Evolutionary conservation across 164 flowering plant species (phyloP), one percentile per base, ranked within the genome.

Genomic region (Nelumbo lutea): DNA sequence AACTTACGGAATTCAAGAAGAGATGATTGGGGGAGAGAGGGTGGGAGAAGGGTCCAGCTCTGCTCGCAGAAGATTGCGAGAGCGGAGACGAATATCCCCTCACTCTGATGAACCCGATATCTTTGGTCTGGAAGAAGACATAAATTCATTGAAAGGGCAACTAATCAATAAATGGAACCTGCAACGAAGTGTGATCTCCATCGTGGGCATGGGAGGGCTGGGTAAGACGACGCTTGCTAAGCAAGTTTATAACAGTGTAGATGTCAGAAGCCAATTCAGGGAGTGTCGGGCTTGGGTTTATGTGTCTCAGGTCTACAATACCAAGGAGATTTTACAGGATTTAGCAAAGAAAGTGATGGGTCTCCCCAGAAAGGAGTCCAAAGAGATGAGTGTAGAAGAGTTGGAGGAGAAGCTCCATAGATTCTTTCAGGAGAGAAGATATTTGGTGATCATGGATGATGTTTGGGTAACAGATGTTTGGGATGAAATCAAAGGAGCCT

Each of bases 221-320:
- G 70, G 70, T 15, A 67, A 62, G 64, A 62, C 64, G 3, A 62
- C 64, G 3, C 64, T 62, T 42, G 64, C 48, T 13, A 62, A 62
- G n/a, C 42, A 62, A 62, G 43, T 61, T 61, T 61, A 40, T 42
- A 61, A 61, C 2, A 4, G 15, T 15, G 13, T 0, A 2, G 62
- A n/a, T 40, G 47, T 67, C 11, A 53, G 9, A n/a, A 47, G 13
- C 1, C 67, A 53, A n/a, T 73, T 66, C 61, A 27, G 27, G 27
- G 61, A 66, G 15, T 42, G 50, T 6, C 44, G 45, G 8, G 63
- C 63, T 61, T 41, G 44, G 63, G 43, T 61, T 61, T 61, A 40
- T 9, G n/a, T 72, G 3, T 66, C 75, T 51, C 75, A 72, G 60
- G 70, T 41, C 10, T 72, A 66, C 40, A 43, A 11, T 59, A 4